A percentile compares a stretch with the other conserved stretches of the same genome.
phyloP scores from a whole-genome alignment of 192 early-diverging fungal species.

The Backusella sp. region DNA sequence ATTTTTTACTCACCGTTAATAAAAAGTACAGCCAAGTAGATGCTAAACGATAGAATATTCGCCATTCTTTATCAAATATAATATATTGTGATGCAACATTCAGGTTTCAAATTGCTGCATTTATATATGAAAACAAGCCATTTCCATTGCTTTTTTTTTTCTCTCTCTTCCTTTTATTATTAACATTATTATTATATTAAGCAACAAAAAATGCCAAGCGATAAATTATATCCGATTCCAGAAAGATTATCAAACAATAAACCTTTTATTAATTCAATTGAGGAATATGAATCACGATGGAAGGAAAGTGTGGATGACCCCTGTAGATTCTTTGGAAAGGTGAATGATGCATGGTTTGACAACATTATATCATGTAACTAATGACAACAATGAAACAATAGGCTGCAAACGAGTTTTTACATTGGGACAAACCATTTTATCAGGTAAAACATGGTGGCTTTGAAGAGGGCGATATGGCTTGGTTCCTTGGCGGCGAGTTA shows the following conservation, averaged over 20 bases:
- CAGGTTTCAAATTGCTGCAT: neutral
- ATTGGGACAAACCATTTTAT: conserved; percentile 81
- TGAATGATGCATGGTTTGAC: neutral
- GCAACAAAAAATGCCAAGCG: neutral
- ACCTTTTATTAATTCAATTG: conserved; percentile 71
- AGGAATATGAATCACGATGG: conserved; percentile 78
- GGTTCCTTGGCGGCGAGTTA: conserved; percentile 90
- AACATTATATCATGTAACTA: neutral
- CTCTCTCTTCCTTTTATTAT: neutral
- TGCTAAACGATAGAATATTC: neutral
- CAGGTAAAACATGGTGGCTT: conserved; percentile 72
- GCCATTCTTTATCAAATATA: neutral
- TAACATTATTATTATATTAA: neutral
- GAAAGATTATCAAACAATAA: conserved; percentile 16
- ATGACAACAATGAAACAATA: conserved; percentile 19
- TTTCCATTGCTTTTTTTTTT: neutral
- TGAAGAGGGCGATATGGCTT: conserved; percentile 85
- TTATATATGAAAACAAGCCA: neutral
- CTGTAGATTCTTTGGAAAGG: conserved; percentile 60
- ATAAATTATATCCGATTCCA: conserved; percentile 12
- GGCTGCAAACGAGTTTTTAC: conserved; percentile 73
- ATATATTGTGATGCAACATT: neutral
- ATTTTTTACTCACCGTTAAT: neutral
- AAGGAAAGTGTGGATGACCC: conserved; percentile 72
- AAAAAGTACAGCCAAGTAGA: neutral